Percentiles rank a stretch among this genome's conserved stretches.
phyloP scores from a whole-genome alignment of 495 filamentous ascomycete genomes.

The Trichoderma reesei region DNA sequence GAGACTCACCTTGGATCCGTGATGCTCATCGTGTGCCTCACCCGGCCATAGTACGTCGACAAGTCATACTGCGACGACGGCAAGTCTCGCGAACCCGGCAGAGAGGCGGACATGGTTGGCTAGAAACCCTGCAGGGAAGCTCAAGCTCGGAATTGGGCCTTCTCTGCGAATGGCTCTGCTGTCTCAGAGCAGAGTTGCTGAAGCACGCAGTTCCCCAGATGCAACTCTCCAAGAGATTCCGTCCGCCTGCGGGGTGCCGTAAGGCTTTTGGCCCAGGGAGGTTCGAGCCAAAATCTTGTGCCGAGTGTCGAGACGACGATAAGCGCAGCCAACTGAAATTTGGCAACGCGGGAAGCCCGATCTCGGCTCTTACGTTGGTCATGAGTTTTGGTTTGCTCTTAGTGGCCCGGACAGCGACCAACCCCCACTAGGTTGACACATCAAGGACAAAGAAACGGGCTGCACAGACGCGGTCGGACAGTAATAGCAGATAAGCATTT shows the following conservation, averaged over 20 bases:
- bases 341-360: not conserved
- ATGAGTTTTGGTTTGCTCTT: not conserved
- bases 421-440: not conserved
- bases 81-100: slow-evolving; percentile 76
- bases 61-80: slow-evolving; percentile 89
- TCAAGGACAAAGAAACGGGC: not conserved
- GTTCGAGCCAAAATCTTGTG: slow-evolving; percentile 2
- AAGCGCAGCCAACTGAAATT: not conserved
- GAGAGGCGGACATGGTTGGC: slow-evolving; percentile 69
- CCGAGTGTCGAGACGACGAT: slow-evolving; percentile 2
- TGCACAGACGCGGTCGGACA: not conserved
- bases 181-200: not conserved
- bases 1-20: slow-evolving; percentile 85
- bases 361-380: slow-evolving; percentile 4
- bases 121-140: not conserved
- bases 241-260: not conserved
- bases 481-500: not conserved
- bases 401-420: not conserved
- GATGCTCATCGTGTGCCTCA: slow-evolving; percentile 79
- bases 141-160: too few species aligned
- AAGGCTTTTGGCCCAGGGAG: slow-evolving; percentile 4
- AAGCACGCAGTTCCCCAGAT: not conserved
- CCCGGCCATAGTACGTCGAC: slow-evolving; percentile 87
- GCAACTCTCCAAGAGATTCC: not conserved
- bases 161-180: not conserved